A percentile compares a stretch with the other conserved stretches of the same genome.
phyloP scores from a whole-genome alignment of 2,329 filamentous ascomycete genomes.

The Paracoccidioides lutzii region DNA sequence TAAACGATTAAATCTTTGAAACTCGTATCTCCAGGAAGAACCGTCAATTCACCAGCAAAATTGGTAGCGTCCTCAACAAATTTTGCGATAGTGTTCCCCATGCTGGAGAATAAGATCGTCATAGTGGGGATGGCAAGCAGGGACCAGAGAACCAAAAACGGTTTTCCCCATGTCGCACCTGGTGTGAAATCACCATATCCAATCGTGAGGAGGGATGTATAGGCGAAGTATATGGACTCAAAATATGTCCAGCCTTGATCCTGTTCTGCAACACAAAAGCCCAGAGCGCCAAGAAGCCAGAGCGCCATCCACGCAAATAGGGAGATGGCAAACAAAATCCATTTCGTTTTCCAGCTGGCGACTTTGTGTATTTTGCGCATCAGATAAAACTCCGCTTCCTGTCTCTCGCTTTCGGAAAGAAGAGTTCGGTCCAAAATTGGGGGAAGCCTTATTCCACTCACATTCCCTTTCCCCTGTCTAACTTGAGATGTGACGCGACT shows the following conservation, averaged over 20 bases:
- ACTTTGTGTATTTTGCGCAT: constrained; percentile 36
- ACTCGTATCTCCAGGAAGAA: constrained; percentile 39
- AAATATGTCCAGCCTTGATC: constrained; percentile 27
- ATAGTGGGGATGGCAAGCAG: constrained; percentile 28
- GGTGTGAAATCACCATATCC: constrained; percentile 28
- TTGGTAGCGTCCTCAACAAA: constrained; percentile 42
- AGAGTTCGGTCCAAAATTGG: constrained; percentile 6
- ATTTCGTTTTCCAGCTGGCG: constrained; percentile 30
- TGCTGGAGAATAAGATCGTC: constrained; percentile 29
- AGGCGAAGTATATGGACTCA: constrained; percentile 27
- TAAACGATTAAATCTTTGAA: constrained; percentile 7
- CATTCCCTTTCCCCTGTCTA: constrained; percentile 8
- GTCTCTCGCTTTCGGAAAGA: constrained; percentile 16
- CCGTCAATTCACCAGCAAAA: constrained; percentile 43
- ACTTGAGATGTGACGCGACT: constrained; percentile 18
- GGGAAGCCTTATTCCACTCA: constrained; percentile 1
- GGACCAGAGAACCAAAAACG: constrained; percentile 31
- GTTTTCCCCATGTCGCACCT: constrained; percentile 22
- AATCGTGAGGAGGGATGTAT: constrained; percentile 28
- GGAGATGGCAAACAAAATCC: constrained; percentile 28
- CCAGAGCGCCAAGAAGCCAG: constrained; percentile 31
- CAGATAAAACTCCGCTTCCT: constrained; percentile 29
- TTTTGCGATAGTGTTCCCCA: constrained; percentile 35
- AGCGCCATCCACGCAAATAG: constrained; percentile 27
- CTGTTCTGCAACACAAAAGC: constrained; percentile 25